phyloP scores from a whole-genome alignment of 257 asterid species.

The Rauvolfia tetraphylla region DNA sequence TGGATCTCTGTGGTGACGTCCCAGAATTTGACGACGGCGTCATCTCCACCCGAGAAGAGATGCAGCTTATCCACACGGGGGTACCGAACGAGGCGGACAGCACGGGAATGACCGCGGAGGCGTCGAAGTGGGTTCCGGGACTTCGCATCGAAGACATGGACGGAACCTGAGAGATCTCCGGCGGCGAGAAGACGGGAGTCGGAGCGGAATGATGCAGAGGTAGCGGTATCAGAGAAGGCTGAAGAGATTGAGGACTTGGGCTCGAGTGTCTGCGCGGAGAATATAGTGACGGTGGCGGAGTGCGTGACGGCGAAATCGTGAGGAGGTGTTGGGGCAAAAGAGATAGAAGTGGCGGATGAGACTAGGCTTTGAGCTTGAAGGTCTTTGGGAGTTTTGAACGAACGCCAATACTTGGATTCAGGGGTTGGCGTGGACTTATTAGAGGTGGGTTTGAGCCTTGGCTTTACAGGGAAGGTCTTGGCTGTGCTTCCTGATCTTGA shows the following conservation, averaged over 20 bases:
- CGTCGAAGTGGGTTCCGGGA: conserved; percentile 59
- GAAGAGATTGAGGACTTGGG: conserved; percentile 48
- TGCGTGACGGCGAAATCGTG: conserved; percentile 87
- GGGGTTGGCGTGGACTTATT: conserved; percentile 51
- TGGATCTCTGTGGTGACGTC: conserved; percentile 63
- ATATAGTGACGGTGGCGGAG: conserved; percentile 61
- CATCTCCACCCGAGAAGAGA: conserved; percentile 85
- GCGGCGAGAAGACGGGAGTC: conserved; percentile 76
- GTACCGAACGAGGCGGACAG: conserved; percentile 58
- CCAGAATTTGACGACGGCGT: conserved; percentile 89
- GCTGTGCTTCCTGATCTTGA: conserved; percentile 15
- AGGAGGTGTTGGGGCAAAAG: conserved; percentile 65
- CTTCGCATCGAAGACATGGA: conserved; percentile 68
- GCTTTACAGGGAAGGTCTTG: conserved; percentile 49
- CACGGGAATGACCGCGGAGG: conserved; percentile 64
- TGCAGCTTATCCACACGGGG: conserved; percentile 79
- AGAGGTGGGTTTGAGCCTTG: conserved; percentile 60
- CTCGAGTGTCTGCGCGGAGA: conserved; percentile 54
- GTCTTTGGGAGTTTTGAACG: conserved; percentile 73
- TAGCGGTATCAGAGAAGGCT: conserved; percentile 48
- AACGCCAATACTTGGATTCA: conserved; percentile 81
- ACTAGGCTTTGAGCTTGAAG: conserved; percentile 39
- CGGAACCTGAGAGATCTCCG: conserved; percentile 67
- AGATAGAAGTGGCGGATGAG: conserved; percentile 51
- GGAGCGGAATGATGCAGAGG: conserved; percentile 65